Evolutionary conservation across 192 early-diverging fungal genomes (phyloP).

Genomic region (Funneliformis geosporum): DNA sequence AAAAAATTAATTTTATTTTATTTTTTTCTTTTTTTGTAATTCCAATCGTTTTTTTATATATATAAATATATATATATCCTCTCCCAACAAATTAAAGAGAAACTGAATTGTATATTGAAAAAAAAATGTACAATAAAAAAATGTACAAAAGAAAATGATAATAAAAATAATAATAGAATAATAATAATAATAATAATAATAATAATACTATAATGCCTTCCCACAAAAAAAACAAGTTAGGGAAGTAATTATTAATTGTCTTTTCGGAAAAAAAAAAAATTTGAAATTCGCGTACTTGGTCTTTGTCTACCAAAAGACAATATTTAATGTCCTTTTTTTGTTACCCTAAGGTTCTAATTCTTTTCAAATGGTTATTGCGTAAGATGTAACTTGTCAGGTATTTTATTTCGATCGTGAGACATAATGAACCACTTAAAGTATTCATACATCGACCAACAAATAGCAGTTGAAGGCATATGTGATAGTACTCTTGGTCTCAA

Average conservation of each 20-base stretch:
- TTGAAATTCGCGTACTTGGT: neutral
- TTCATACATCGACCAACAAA: conserved; percentile 93
- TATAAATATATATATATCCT: no score
- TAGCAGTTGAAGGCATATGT: conserved; percentile 91
- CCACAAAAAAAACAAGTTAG: neutral
- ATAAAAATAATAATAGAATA: no score
- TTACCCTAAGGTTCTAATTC: neutral
- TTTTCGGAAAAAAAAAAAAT: no score
- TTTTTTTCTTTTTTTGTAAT: no score
- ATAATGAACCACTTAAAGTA: conserved; percentile 77
- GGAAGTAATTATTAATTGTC: neutral
- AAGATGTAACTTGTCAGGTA: neutral
- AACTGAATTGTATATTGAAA: no score
- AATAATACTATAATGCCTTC: neutral
- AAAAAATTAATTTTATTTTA: no score
- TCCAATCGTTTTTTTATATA: no score
- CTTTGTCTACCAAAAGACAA: neutral
- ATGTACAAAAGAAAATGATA: no score
- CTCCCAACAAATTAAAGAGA: no score
- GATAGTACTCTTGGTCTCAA: conserved; percentile 82
- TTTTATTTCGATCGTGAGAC: neutral
- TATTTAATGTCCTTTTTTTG: neutral
- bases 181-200: neutral
- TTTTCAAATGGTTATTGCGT: neutral
- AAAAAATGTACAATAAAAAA: no score